Base-by-base conservation (phyloP, 345 rosid species). In the Euphorbia tirucalli region DNA sequence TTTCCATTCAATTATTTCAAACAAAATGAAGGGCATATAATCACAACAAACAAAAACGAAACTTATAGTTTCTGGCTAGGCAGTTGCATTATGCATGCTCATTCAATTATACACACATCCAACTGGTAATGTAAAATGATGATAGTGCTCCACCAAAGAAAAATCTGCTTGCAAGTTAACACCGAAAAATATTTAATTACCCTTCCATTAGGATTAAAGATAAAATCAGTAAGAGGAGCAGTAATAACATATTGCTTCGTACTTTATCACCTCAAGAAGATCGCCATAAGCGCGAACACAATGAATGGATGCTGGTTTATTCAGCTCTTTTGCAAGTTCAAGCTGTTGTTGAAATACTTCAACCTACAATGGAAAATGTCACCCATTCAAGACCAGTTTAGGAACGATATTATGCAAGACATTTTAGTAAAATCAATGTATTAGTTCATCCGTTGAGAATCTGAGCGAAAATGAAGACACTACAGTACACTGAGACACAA, bases 201-300 rank as follows among this genome's bases (percentile, higher is more conserved):
- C 5, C 35, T 56, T 24, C 32, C 13, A 58, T 7, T 15, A 61
- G 2, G 3, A 16, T 48, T 46, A 11, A 10, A 35, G 22, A 6
- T 31, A 68, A 77, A 27, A 71, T 1, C 10, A 18, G 11, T n/a
- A 55, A 74, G 30, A 32, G 35, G 9, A 60, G 37, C 9, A 25
- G 31, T 11, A 65, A 71, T 39, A 70, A 28, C 6, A 58, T 11
- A 56, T 8, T 59, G 55, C 50, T 62, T 3, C 79, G 31, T 88
- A 89, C 97, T 87, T 90, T 81, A 92, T 31, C 80, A 83, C 86
- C 78, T 78, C 87, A n/a, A 92, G 98, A 69, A 93, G 84, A 82
- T 90, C 93, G 1, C 96, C 94, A 19, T 80, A 92, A 30, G 98
- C 98, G 65, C 93, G 96, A 39, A 95, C 98, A 84, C 96, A 95